Base-by-base conservation (phyloP, 2,329 filamentous ascomycete species). In the Chrysoporthe puriensis region DNA sequence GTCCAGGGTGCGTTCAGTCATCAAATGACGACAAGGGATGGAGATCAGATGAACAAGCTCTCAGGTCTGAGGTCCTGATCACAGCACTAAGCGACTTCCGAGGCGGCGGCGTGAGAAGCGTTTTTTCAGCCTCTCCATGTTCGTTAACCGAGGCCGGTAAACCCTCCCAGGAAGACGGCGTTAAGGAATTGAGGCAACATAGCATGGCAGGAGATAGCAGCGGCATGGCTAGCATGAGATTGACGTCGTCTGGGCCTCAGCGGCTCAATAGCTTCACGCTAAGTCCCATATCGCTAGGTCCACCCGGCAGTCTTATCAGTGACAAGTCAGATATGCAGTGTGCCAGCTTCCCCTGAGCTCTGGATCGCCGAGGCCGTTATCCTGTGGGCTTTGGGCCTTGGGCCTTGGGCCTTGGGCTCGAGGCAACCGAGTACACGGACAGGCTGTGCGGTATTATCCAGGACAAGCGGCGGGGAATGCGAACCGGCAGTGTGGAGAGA, bases 191-290 rank as follows among this genome's bases (percentile, higher is more conserved):
- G 11, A 34, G 13, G 32, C 26, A n/a, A 21, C 21, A 13, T 21
- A 14, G 50, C 50, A 54, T 32, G 13, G 50, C 50, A 54, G 48
- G 48, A 52, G 48, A 52, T 52, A 52, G 48, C 48, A 52, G 48
- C 50, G 26, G 50, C 50, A 54, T 14, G 26, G 14, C 50, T 54
- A 13, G 50, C 50, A 54, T 54, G 26, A 16, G 18, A 32, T 26
- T 9, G 18, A 63, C 14, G 34, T 63, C 36, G 50, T 13, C 50
- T 54, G 50, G 50, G 16, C 21, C 26, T 32, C 14, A 26, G 32
- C 50, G 50, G 50, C 50, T 54, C 50, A 16, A 54, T 54, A 54
- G 50, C 50, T 54, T 54, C 13, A 54, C 50, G 50, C 50, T 54
- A 54, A 34, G 50, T 54, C 26, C 13, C 6, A 4, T 54, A 13